These are phyloP conservation scores for Tylopilus felleus DNA, from an alignment of 768 basidiomycete species.

Conservation along the genomic window DNA sequence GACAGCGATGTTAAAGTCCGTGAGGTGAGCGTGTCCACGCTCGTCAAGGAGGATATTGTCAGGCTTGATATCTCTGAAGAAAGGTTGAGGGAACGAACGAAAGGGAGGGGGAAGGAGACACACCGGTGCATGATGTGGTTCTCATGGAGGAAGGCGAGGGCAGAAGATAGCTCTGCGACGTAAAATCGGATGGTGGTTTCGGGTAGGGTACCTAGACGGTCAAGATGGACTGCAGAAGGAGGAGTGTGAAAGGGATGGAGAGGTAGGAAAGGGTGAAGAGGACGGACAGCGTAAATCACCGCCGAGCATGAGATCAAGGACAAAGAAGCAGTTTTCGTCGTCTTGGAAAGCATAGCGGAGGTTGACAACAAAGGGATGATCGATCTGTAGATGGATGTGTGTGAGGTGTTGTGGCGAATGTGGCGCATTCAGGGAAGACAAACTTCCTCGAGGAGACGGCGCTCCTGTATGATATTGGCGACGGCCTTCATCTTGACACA, in stretches of 20 bases:
- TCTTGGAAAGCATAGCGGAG: constrained; percentile 96
- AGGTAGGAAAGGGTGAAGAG: background rate
- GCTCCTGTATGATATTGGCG: constrained; percentile 95
- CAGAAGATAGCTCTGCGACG: constrained; percentile 85
- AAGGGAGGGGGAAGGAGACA: constrained; percentile 19
- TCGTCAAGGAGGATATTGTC: constrained; percentile 98
- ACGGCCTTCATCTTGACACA: constrained; percentile 99
- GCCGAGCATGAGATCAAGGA: constrained; percentile 94
- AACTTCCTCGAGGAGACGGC: constrained; percentile 93
- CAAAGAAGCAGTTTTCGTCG: constrained; percentile 98
- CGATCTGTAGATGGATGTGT: constrained; percentile 54
- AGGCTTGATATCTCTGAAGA: constrained; percentile 84
- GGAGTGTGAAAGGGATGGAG: background rate
- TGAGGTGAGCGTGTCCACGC: constrained; percentile 91
- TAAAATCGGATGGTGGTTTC: constrained; percentile 86
- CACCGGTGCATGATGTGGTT: constrained; percentile 96
- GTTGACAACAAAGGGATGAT: constrained; percentile 94
- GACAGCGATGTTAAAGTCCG: constrained; percentile 98
- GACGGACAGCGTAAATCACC: constrained; percentile 87
- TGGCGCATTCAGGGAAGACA: background rate
- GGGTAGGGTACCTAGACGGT: constrained; percentile 67
- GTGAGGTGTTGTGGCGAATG: background rate
- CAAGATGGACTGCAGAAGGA: constrained; percentile 69
- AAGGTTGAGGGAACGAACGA: background rate
- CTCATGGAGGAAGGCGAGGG: constrained; percentile 86